Evolutionary conservation across 495 filamentous ascomycete genomes (phyloP), one percentile per base, ranked within the genome.

Genomic region (Corynascus novoguineensis): DNA sequence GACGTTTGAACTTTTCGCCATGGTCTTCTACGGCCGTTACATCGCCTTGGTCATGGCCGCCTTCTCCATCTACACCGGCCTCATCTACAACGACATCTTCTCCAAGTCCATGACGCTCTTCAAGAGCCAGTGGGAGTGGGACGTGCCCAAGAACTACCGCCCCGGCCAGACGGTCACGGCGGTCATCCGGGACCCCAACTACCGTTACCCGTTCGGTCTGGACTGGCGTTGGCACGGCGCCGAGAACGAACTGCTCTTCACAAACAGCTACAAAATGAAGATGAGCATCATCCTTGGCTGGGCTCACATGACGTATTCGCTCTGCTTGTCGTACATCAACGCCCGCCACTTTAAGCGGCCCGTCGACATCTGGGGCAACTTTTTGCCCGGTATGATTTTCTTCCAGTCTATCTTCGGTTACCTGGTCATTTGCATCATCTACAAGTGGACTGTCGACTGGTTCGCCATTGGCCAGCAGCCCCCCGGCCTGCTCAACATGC

Each of bases 191-290:
- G 69, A 78, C 49, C 41, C 48, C 42, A 55, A 62, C 60, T 92
- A 96, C 69, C 84, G 88, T 38, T 99, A 95, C 73, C 92, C 95
- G 9, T 93, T 98, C 69, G 93, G 93, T 59, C 74, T 98, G 57
- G 93, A 99, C 68, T 97, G 90, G 92, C 84, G 83, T 58, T 99
- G 93, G 93, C 93, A 97, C 67, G 90, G 86, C 58, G 84, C 91
- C 7, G 92, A 96, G 53, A 99, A 99, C 68, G 85, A 91, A 52
- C 75, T 99, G 28, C 78, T 97, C 22, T 99, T 97, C 75, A 83
- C 81, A 60, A 97, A 99, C 85, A 92, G 87, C 73, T 90, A 92
- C 82, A 99, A 99, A 84, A 97, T 99, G 93, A 99, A 99, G 80
- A 87, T 98, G 70, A 91, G 87, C 78, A 95, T 99, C 66, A 76